Evolutionary conservation across 2,329 filamentous ascomycete genomes (phyloP).

Genomic region (Furcasterigmium furcatum): DNA sequence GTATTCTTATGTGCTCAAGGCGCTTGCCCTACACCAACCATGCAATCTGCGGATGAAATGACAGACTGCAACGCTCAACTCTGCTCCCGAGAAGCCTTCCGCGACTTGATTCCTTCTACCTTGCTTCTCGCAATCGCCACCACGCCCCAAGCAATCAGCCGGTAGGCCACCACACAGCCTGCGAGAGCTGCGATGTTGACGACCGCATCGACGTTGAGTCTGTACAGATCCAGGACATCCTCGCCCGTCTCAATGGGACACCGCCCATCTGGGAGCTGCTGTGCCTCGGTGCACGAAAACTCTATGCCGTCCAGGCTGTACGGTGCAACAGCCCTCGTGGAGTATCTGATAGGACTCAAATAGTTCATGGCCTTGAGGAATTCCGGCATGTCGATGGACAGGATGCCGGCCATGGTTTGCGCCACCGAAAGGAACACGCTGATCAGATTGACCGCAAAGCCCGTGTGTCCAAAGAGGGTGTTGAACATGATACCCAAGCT

Average conservation of each 20-base stretch:
- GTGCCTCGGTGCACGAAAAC: constrained; percentile 61
- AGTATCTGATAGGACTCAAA: constrained; percentile 68
- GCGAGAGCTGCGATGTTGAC: constrained; percentile 62
- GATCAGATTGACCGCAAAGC: constrained; percentile 73
- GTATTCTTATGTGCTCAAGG: no score
- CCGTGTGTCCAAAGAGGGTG: constrained; percentile 69
- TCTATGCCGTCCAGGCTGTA: constrained; percentile 58
- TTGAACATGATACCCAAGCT: constrained; percentile 78
- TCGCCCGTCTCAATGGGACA: constrained; percentile 66
- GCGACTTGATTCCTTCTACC: background rate
- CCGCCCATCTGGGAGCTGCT: constrained; percentile 54
- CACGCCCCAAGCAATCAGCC: constrained; percentile 58
- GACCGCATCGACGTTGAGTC: constrained; percentile 57
- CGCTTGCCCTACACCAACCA: no score
- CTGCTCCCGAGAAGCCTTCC: no score
- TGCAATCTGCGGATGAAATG: no score
- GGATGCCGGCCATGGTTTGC: constrained; percentile 67
- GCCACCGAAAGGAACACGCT: constrained; percentile 67
- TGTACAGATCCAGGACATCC: constrained; percentile 66
- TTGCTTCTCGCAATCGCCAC: constrained; percentile 51
- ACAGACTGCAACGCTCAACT: no score
- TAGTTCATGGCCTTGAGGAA: constrained; percentile 69
- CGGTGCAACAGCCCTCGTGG: constrained; percentile 62
- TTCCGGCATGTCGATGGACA: constrained; percentile 66
- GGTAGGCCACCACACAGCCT: constrained; percentile 61